Base-by-base conservation (phyloP, 2,329 filamentous ascomycete genomes). In the Leptodontidium sp. region DNA sequence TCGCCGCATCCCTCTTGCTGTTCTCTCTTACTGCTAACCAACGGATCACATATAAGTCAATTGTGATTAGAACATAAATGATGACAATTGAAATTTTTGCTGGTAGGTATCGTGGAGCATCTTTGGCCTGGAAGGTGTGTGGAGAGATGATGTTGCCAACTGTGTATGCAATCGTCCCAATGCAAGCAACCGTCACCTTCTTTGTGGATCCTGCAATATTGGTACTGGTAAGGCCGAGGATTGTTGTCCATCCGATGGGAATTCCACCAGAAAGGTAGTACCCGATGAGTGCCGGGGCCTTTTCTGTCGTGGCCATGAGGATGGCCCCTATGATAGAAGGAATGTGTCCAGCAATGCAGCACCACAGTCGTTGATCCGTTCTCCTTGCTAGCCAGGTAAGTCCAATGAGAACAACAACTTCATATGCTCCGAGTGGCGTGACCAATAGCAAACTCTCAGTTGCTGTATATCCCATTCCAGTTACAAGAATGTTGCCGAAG, bases 131-230 rank as follows among this genome's bases (percentile, higher is more conserved):
- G 72, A 84, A 84, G 12, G 81, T 82, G 69, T 82, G 78, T 21
- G 82, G 81, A 0, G 81, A 82, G 6, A 84, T 75, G 63, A 84
- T 82, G 70, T 83, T 83, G 1, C 80, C 81, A 8, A 81, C 74
- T 45, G 79, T 79, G 72, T 82, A 84, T 1, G 78, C 75, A 64
- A 84, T 78, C 6, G 83, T 73, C 14, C 81, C 76, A 52, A 83
- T 72, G 0, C 81, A 81, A 61, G 83, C 83, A 68, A 81, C 77
- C 15, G 81, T 81, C 50, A 83, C 79, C 68, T 84, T 83, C 75
- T 84, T 84, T 6, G 81, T 82, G 65, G 84, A 80, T 0, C 82
- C 82, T 5, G 79, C 80, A 6, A 81, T 78, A 66, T 84, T 74
- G 40, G 70, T 70, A 15, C 67, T 68, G 47, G 69, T 71, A 65